Evolutionary conservation across 495 filamentous ascomycete species (phyloP), one percentile per base, ranked within the genome.

Genomic region (Penicillium turbatum): DNA sequence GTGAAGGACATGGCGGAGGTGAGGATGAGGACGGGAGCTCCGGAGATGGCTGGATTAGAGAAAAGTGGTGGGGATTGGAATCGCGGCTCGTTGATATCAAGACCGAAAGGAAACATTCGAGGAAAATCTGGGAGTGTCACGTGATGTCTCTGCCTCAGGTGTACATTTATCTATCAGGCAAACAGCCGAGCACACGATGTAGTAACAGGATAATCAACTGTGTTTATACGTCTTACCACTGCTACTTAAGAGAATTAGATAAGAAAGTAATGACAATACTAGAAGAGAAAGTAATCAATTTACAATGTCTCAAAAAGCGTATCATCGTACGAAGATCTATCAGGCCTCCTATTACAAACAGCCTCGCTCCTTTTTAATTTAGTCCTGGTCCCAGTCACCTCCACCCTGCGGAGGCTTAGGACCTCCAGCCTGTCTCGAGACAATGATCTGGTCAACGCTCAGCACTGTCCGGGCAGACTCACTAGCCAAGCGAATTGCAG

Each of bases 311-410:
- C 30, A 42, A 36, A 42, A 51, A 42, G 42, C 59, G 59, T 64
- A 60, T 62, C 61, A 62, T 66, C 63, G 55, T 64, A 62, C 55
- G 53, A 37, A 62, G 52, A 56, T 66, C 63, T 66, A 66, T 66
- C 54, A 56, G 60, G 57, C 55, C 56, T 57, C 55, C 51, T 62
- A 64, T 54, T 44, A 49, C 47, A 49, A 49, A 39, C 15, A 49
- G 47, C 35, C 15, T 49, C 34, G 32, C 57, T 41, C 39, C 53
- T 44, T 59, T 52, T 54, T 54, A 49, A 59, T 59, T 67, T 85
- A 95, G 74, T 97, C 92, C 74, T 97, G 90, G 74, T 99, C 95
- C 95, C 95, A 99, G 79, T 96, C 93, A 55, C 90, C 82, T 77
- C 96, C 96, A 41, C 89, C 91, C 15, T 87, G 90, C 11, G 95